phyloP scores from a whole-genome alignment of 2,329 filamentous ascomycete species.

The Oidium heveae region DNA sequence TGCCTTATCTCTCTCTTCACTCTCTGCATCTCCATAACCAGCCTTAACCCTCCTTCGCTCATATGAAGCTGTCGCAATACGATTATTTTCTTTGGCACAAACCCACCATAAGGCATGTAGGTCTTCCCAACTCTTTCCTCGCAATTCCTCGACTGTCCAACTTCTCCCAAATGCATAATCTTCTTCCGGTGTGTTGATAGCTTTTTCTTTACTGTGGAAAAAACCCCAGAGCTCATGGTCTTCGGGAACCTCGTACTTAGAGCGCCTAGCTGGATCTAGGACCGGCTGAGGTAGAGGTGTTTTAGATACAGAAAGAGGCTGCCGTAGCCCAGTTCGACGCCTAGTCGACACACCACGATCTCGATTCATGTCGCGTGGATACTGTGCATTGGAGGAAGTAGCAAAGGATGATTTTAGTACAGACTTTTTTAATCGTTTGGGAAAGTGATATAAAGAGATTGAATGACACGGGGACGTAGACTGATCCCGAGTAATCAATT shows the following conservation, averaged over 20 bases:
- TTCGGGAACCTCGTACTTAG: conserved; percentile 29
- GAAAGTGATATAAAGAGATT: too few relatives aligned
- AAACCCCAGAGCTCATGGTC: conserved; percentile 85
- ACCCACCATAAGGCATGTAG: conserved; percentile 85
- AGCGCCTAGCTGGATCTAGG: conserved; percentile 28
- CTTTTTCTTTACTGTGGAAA: conserved; percentile 45
- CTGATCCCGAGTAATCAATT: too few relatives aligned
- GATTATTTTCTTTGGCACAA: conserved; percentile 75
- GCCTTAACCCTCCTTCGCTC: conserved; percentile 44
- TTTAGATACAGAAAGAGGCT: conserved; percentile 48
- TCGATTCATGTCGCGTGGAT: conserved; percentile 46
- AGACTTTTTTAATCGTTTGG: too few relatives aligned
- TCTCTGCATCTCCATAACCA: conserved; percentile 50
- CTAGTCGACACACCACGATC: conserved; percentile 62
- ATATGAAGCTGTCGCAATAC: conserved; percentile 49
- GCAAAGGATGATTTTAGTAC: conserved; percentile 14
- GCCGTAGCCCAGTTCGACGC: conserved; percentile 48
- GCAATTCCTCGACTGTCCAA: conserved; percentile 69
- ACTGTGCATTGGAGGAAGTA: conserved; percentile 8
- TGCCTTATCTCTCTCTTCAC: conserved; percentile 31
- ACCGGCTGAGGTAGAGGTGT: conserved; percentile 50
- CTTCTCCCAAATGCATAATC: conserved; percentile 48
- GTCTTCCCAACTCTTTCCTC: conserved; percentile 81
- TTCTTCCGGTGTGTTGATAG: conserved; percentile 48
- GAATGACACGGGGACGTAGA: too few relatives aligned